A percentile compares a stretch with the other conserved stretches of the same genome.
Conservation (phyloP, 441 rosid species). For the Corymbia calophylla region DNA sequence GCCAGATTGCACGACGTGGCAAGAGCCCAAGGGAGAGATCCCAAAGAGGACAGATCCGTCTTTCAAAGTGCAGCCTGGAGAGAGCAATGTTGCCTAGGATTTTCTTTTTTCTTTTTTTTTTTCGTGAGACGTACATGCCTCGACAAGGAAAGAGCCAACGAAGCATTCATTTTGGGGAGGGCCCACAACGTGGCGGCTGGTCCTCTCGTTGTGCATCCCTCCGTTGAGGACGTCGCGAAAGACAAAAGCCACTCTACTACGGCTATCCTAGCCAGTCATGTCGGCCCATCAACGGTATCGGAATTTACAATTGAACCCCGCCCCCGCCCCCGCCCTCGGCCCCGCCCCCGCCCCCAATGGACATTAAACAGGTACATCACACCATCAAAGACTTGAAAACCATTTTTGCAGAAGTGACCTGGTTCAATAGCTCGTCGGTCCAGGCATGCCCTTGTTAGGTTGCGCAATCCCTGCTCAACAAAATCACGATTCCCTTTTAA, state of each 20-base stretch:
- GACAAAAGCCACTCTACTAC: neutral
- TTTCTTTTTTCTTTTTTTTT: neutral
- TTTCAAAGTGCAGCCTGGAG: neutral
- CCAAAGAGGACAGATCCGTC: neutral
- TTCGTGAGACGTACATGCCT: neutral
- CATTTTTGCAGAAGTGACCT: neutral
- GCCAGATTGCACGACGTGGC: neutral
- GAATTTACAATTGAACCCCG: neutral
- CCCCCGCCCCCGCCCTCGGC: too few relatives aligned
- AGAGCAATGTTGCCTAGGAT: neutral
- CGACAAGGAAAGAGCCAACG: neutral
- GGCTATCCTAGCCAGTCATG: neutral
- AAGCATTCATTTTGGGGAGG: neutral
- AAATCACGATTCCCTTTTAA: neutral
- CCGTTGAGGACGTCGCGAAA: neutral
- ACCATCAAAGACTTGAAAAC: neutral
- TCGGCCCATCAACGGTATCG: neutral
- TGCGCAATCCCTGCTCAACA: neutral
- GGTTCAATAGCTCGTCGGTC: fast-evolving
- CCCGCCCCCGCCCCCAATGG: too few relatives aligned
- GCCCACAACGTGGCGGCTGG: neutral
- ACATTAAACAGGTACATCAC: neutral
- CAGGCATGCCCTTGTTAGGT: fast-evolving
- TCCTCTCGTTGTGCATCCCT: neutral
- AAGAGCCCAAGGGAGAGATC: neutral